Base-by-base conservation (phyloP, 192 early-diverging fungal genomes). In the Backusella luteola region DNA sequence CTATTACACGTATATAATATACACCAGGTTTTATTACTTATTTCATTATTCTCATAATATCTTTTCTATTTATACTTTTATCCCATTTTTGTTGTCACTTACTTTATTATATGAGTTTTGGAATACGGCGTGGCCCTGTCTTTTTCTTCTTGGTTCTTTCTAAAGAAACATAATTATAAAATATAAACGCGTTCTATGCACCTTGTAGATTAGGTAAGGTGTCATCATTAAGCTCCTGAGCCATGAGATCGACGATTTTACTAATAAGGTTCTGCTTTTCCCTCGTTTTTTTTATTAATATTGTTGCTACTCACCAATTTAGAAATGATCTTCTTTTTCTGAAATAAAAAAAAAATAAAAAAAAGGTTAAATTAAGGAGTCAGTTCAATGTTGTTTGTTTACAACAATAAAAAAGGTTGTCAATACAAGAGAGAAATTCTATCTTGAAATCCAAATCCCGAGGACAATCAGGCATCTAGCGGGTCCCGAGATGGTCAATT, bases 361-460 rank as follows among this genome's bases (percentile, higher is more conserved):
- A 56, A 56, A 56, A 12, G 53, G 53, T 59, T 59, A 59, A 59
- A 59, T 59, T 59, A 59, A 59, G 23, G 56, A 59, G 56, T 11
- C 23, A 11, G 23, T 26, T 59, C 23, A 59, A 59, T 59, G 56
- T 59, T 59, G 56, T 59, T 59, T 59, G 56, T 59, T 59, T 59
- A 59, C 8, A 59, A 59, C 56, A 59, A 59, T 19, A 49, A 49
- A 8, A 59, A 59, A 59, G 23, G 56, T 59, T 59, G 56, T 23
- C 56, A 59, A 26, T 59, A 59, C 23, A 59, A 26, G 3, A 59
- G n/a, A 26, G 9, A 56, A 44, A 17, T 44, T 56, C 15, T 56
- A 56, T 56, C 15, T 23, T 11, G 9, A 23, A 56, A 56, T 56
- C 53, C 53, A 26, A 59, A 59, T 59, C 56, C 56, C 56, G 56